These are phyloP conservation scores for Eucalyptus cladocalyx DNA, from an alignment of 345 rosid species.

Conservation along the genomic window DNA sequence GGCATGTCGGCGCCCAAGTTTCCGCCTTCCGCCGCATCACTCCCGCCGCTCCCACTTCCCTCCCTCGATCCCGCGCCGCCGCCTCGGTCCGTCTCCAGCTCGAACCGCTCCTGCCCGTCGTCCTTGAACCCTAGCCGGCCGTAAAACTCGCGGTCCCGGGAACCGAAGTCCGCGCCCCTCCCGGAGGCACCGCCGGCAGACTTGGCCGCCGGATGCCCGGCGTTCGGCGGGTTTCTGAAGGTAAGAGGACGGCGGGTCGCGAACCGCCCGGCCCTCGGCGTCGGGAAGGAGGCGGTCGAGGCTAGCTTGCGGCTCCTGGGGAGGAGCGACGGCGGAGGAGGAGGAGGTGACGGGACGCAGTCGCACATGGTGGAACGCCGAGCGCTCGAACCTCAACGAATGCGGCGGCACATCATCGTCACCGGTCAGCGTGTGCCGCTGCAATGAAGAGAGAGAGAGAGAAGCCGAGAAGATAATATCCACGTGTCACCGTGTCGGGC, in stretches of 20 bases:
- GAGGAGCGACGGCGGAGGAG: not conserved
- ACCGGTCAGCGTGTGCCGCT: not conserved
- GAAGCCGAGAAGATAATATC: not conserved
- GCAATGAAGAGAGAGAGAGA: not conserved
- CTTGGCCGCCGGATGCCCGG: not conserved
- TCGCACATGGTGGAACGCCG: slow-evolving; percentile 13
- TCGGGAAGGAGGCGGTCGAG: not conserved
- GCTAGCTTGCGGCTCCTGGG: not conserved
- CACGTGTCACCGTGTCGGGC: not conserved
- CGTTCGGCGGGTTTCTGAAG: not conserved
- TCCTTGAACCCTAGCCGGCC: slow-evolving; percentile 24
- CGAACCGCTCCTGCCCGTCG: not conserved
- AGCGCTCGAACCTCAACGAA: not conserved
- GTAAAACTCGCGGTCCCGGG: not conserved
- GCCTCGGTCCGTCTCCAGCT: not conserved
- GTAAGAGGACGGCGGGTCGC: not conserved
- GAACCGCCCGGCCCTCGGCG: not conserved
- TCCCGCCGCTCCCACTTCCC: not conserved
- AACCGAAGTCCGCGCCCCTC: not conserved
- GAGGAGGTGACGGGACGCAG: slow-evolving; percentile 9
- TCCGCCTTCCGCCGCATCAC: not conserved
- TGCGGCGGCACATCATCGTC: not conserved
- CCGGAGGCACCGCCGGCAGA: not conserved
- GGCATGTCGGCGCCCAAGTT: not conserved
- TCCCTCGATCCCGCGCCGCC: not conserved